These are phyloP conservation scores for Rhizophagus clarus DNA, from an alignment of 192 early-diverging fungal species.

Conservation along the genomic window DNA sequence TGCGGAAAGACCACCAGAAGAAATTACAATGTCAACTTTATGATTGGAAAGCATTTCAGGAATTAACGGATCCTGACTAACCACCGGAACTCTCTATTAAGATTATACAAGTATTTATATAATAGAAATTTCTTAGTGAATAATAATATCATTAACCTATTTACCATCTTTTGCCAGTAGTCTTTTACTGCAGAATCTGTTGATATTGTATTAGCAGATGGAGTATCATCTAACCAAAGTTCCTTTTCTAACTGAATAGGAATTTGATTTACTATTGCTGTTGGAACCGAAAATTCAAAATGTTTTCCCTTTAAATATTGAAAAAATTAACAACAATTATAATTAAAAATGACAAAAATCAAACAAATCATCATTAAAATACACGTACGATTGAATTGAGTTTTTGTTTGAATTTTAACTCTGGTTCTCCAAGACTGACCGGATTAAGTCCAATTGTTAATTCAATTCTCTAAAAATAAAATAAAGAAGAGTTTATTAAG, in stretches of 20 bases:
- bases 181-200: background rate
- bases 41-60: conserved; percentile 12
- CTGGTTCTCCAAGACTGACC: background rate
- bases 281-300: background rate
- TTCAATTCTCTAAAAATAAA: conserved; percentile 10
- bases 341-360: background rate
- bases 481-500: background rate
- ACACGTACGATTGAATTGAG: conserved; percentile 13
- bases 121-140: background rate
- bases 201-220: background rate
- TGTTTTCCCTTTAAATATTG: background rate
- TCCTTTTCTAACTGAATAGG: background rate
- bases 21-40: conserved; percentile 29
- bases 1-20: conserved; percentile 20
- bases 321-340: background rate
- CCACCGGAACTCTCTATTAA: conserved; percentile 14
- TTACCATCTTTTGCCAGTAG: conserved; percentile 23
- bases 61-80: conserved; percentile 31
- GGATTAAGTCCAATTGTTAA: conserved; percentile 6
- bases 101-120: background rate
- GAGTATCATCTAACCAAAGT: background rate
- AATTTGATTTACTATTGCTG: background rate
- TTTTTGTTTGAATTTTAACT: conserved; percentile 6
- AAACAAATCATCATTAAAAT: background rate
- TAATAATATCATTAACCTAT: background rate